Conservation (phyloP, 768 basidiomycete genomes). For the Xerocomus potaroensis region DNA sequence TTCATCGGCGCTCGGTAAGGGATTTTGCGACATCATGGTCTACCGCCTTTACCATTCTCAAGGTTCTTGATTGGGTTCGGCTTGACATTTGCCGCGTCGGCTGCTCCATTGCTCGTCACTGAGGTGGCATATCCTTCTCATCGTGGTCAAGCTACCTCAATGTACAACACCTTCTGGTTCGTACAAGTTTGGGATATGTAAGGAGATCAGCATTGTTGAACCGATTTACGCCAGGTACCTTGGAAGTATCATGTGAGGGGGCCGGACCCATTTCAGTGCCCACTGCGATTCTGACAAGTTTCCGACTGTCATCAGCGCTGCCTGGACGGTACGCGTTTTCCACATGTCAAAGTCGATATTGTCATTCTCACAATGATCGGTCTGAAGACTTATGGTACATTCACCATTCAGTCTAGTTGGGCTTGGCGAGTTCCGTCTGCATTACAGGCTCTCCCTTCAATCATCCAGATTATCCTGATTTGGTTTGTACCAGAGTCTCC, state of each 20-base stretch:
- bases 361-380: neutral
- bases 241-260: constrained; percentile 32
- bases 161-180: constrained; percentile 44
- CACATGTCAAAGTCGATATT: neutral
- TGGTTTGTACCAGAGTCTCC: constrained; percentile 37
- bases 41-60: too few relatives aligned
- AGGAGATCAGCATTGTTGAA: neutral
- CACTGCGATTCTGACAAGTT: too few relatives aligned
- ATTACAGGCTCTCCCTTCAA: constrained; percentile 8
- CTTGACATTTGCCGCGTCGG: constrained; percentile 36
- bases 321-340: constrained; percentile 47
- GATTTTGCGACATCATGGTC: neutral
- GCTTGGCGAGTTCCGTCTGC: constrained; percentile 18
- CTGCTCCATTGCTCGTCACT: constrained; percentile 47
- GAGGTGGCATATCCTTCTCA: constrained; percentile 50
- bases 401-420: constrained; percentile 9
- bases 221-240: constrained; percentile 23
- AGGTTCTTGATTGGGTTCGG: constrained; percentile 42
- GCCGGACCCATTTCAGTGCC: neutral
- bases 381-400: constrained; percentile 16
- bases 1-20: constrained; percentile 41
- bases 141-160: constrained; percentile 41
- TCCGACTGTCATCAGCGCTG: constrained; percentile 38
- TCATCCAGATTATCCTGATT: constrained; percentile 11
- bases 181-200: constrained; percentile 5